These are phyloP conservation scores for Leccinum sublutescens DNA, from an alignment of 768 basidiomycete species.

Conservation along the genomic window DNA sequence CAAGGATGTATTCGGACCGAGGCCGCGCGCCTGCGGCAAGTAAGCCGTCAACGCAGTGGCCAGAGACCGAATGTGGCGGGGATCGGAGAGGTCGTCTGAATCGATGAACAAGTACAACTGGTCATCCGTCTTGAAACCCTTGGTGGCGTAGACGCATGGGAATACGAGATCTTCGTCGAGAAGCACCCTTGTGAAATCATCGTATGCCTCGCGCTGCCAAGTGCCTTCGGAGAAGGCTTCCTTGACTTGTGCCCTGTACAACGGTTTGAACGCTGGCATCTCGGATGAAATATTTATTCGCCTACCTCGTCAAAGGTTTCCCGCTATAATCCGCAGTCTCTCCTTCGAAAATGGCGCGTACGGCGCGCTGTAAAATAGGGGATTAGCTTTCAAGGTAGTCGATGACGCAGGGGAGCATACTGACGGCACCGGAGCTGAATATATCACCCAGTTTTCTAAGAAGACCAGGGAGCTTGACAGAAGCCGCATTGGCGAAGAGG, in stretches of 20 bases:
- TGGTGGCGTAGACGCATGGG: constrained; percentile 23
- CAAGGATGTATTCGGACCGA: constrained; percentile 22
- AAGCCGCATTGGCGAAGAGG: constrained; percentile 12
- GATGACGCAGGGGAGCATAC: not conserved
- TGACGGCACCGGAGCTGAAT: constrained; percentile 5
- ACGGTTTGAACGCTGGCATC: not conserved
- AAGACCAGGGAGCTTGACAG: constrained; percentile 8
- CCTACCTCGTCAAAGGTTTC: constrained; percentile 18
- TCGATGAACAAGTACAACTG: constrained; percentile 23
- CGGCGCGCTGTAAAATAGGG: not conserved
- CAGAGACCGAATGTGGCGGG: constrained; percentile 20
- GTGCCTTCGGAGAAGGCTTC: constrained; percentile 12
- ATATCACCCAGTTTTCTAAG: constrained; percentile 5
- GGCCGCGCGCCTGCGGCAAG: constrained; percentile 14
- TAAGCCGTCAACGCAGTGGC: constrained; percentile 15
- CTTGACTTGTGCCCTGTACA: constrained; percentile 15
- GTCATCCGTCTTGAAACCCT: constrained; percentile 23
- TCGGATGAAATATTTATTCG: too few relatives aligned
- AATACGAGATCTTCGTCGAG: constrained; percentile 22
- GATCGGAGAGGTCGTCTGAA: constrained; percentile 22
- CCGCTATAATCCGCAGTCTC: not conserved
- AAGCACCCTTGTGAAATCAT: constrained; percentile 20
- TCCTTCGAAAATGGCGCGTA: not conserved
- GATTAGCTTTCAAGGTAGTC: not conserved
- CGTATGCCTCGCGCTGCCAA: constrained; percentile 19